These are phyloP conservation scores for Dioszegia aurantiaca DNA, from an alignment of 768 basidiomycete genomes.

Conservation along the genomic window DNA sequence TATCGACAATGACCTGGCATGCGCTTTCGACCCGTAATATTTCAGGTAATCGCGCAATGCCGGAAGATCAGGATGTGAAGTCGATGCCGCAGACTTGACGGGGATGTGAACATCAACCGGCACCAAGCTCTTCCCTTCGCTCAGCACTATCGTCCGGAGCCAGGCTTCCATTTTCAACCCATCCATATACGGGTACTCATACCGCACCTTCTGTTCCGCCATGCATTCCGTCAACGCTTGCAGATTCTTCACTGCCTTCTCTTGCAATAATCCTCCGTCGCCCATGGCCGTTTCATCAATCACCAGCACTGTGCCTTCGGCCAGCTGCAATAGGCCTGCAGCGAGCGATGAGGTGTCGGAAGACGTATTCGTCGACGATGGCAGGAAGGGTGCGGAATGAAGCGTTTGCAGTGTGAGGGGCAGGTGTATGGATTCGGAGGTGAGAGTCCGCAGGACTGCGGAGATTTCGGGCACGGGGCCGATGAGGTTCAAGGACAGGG, in stretches of 20 bases:
- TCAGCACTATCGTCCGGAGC: constrained; percentile 34
- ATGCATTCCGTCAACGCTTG: constrained; percentile 36
- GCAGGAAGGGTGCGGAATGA: constrained; percentile 33
- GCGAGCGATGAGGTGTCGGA: constrained; percentile 33
- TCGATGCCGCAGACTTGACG: background rate
- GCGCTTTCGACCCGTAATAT: constrained; percentile 13
- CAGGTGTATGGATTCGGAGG: constrained; percentile 28
- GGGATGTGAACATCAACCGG: constrained; percentile 35
- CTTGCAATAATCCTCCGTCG: constrained; percentile 41
- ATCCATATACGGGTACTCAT: constrained; percentile 50
- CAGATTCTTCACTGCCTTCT: constrained; percentile 46
- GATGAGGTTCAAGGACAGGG: constrained; percentile 43
- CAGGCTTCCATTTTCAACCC: constrained; percentile 48
- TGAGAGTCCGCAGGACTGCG: constrained; percentile 17
- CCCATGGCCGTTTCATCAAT: constrained; percentile 49
- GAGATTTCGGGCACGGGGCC: background rate
- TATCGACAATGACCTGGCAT: constrained; percentile 27
- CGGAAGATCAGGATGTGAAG: constrained; percentile 2
- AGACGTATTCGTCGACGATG: constrained; percentile 14
- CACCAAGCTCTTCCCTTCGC: constrained; percentile 46
- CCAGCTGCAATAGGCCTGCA: constrained; percentile 46
- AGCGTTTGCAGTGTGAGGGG: constrained; percentile 37
- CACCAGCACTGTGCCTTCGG: constrained; percentile 35
- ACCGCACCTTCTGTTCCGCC: constrained; percentile 39
- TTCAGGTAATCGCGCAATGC: constrained; percentile 19